Evolutionary conservation across 148 eudicot species (phyloP), one percentile per base, ranked within the genome.

Genomic region (Selenicereus undatus): DNA sequence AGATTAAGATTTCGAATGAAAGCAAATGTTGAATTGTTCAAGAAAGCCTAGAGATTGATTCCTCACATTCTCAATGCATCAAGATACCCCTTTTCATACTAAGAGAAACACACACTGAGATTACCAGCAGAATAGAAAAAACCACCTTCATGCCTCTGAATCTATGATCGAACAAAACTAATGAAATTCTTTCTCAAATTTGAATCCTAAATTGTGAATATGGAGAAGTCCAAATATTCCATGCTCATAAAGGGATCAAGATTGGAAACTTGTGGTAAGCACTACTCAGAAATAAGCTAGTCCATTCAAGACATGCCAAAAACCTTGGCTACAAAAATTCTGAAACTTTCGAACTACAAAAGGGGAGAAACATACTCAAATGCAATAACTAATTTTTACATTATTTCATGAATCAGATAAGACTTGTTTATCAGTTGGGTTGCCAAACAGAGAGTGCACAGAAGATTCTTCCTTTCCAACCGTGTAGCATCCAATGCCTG

Each of bases 381-480:
- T 13, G 1, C 64, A 70, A 18, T 56, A 27, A 62, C 76, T 52
- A 77, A 45, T 58, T 43, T 35, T 39, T 77, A 77, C 77, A 82
- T 42, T 66, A 72, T 32, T 72, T 36, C 29, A 77, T 56, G 60
- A 60, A 51, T 3, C 69, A 66, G 32, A 5, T 39, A 32, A 69
- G 29, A 42, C 62, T 39, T 22, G 13, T 9, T 56, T 9, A 26
- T 74, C 79, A 76, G 2, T 65, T 54, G 66, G 92, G 78, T 82
- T 83, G 81, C 92, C 92, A 90, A 66, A 86, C 82, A 20, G 92
- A 90, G 68, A 86, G 54, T 12, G 88, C 90, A 74, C 74, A 80
- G 9, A 83, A 18, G 71, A 84, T 81, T 75, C 89, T 86, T 8
- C 93, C 93, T 79, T 91, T 91, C 93, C 93, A 91, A 17, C 93